Conservation (phyloP, 495 filamentous ascomycete species). For the Oidiodendron maius region DNA sequence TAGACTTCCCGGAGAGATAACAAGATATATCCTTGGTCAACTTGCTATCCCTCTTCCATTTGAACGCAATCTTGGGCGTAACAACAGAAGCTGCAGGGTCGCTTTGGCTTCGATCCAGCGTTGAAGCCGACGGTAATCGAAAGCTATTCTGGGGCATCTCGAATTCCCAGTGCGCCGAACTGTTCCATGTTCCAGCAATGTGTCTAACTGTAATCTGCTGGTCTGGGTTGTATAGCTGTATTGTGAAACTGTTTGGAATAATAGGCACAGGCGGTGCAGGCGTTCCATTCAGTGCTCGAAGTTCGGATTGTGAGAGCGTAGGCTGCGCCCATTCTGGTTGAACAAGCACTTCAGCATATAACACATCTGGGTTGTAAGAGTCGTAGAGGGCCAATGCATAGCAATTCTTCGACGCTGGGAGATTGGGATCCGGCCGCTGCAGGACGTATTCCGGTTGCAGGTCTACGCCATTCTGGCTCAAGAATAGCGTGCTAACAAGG, state of each 20-base stretch:
- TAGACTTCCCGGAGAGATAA: constrained; percentile 69
- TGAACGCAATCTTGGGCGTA: constrained; percentile 77
- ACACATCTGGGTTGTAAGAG: constrained; percentile 68
- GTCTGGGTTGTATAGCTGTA: constrained; percentile 94
- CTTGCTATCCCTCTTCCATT: constrained; percentile 87
- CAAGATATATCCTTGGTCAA: constrained; percentile 76
- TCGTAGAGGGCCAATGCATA: constrained; percentile 86
- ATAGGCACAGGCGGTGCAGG: constrained; percentile 66
- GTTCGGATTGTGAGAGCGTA: constrained; percentile 70
- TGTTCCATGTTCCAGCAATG: constrained; percentile 69
- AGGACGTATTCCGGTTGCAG: constrained; percentile 73
- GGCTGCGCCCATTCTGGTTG: constrained; percentile 80
- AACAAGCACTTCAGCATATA: constrained; percentile 84
- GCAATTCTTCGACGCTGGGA: constrained; percentile 66
- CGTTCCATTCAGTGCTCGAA: constrained; percentile 56
- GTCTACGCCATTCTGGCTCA: constrained; percentile 75
- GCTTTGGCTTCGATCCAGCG: constrained; percentile 67
- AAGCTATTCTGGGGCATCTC: constrained; percentile 87
- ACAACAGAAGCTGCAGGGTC: constrained; percentile 61
- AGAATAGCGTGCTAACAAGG: constrained; percentile 56
- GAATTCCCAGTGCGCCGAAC: constrained; percentile 79
- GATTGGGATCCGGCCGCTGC: constrained; percentile 63
- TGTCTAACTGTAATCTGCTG: constrained; percentile 68
- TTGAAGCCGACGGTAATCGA: constrained; percentile 66
- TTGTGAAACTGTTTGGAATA: constrained; percentile 68